Conservation (phyloP, 257 asterid species). For the Pogostemon cablin region DNA sequence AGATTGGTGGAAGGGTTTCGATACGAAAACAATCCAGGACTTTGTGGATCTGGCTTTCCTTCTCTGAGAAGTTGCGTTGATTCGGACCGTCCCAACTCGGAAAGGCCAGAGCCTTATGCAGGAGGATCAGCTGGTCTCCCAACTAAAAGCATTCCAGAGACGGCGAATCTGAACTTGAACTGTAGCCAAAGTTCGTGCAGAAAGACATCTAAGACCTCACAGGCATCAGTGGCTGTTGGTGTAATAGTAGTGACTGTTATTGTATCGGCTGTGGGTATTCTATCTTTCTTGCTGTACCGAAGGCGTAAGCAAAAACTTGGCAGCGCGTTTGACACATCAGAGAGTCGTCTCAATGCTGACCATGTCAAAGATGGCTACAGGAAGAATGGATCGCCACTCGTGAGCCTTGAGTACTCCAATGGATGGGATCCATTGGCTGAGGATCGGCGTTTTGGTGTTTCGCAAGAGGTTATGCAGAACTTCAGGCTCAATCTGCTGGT, state of each 20-base stretch:
- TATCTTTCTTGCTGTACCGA: constrained; percentile 50
- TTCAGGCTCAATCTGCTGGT: constrained; percentile 80
- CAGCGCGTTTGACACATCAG: constrained; percentile 40
- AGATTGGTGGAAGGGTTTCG: constrained; percentile 72
- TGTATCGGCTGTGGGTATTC: constrained; percentile 46
- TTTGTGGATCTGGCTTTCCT: constrained; percentile 78
- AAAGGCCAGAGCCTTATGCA: constrained; percentile 65
- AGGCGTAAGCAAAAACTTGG: constrained; percentile 68
- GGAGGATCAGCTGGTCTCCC: constrained; percentile 52
- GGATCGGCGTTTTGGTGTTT: constrained; percentile 67
- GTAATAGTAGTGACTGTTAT: constrained; percentile 48
- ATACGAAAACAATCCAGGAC: constrained; percentile 67
- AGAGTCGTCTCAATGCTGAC: constrained; percentile 49
- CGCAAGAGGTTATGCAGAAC: constrained; percentile 65
- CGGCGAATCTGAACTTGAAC: constrained; percentile 71
- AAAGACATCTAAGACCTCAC: constrained; percentile 54
- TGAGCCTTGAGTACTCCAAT: constrained; percentile 81
- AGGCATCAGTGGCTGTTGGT: constrained; percentile 64
- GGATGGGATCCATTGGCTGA: constrained; percentile 97
- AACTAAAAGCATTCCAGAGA: constrained; percentile 72
- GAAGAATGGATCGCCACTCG: constrained; percentile 86
- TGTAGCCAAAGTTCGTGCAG: constrained; percentile 63
- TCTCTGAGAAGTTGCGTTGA: constrained; percentile 57
- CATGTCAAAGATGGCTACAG: constrained; percentile 46
- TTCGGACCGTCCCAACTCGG: constrained; percentile 43